Percentiles rank a stretch among this genome's conserved stretches.
Conservation (phyloP, 331 rosid genomes). For the Quercus tomentella region DNA sequence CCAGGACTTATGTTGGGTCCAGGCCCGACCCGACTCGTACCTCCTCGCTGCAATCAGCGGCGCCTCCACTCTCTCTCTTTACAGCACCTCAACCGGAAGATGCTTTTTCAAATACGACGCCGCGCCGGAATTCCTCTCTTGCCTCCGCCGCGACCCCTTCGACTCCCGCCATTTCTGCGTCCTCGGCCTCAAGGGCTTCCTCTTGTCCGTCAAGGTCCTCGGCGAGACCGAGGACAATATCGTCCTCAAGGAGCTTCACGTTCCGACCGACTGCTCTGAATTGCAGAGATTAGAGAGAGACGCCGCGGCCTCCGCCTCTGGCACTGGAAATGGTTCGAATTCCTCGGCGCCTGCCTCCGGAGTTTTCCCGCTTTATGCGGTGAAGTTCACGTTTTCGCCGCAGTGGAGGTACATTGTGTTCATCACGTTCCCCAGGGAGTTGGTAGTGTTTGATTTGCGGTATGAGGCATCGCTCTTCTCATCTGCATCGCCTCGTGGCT, state of each 20-base stretch:
- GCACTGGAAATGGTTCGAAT: not conserved
- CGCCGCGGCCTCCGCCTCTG: not conserved
- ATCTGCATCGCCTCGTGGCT: conserved; percentile 74
- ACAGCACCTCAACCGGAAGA: conserved; percentile 57
- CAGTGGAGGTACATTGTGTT: conserved; percentile 76
- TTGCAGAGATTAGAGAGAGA: conserved; percentile 74
- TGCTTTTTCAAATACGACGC: conserved; percentile 94
- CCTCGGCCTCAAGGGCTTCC: conserved; percentile 72
- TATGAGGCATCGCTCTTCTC: conserved; percentile 62
- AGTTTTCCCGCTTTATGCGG: conserved; percentile 51
- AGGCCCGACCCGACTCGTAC: conserved; percentile 56
- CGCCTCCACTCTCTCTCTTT: conserved; percentile 64
- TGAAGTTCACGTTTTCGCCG: conserved; percentile 65
- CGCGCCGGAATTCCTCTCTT: conserved; percentile 60
- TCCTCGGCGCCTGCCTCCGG: conserved; percentile 55
- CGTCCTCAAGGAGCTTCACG: conserved; percentile 60
- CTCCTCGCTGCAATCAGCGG: conserved; percentile 73
- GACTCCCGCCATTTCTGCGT: conserved; percentile 82
- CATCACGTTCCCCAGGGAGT: conserved; percentile 83
- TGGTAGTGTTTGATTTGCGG: conserved; percentile 84
- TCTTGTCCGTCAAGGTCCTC: conserved; percentile 50
- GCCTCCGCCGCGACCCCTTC: conserved; percentile 86
- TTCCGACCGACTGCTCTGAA: conserved; percentile 55
- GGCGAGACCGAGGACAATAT: conserved; percentile 71
- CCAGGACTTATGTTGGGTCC: conserved; percentile 94